Evolutionary conservation across 345 rosid genomes (phyloP), one percentile per base, ranked within the genome.

Genomic region (Eucalyptus viminalis): DNA sequence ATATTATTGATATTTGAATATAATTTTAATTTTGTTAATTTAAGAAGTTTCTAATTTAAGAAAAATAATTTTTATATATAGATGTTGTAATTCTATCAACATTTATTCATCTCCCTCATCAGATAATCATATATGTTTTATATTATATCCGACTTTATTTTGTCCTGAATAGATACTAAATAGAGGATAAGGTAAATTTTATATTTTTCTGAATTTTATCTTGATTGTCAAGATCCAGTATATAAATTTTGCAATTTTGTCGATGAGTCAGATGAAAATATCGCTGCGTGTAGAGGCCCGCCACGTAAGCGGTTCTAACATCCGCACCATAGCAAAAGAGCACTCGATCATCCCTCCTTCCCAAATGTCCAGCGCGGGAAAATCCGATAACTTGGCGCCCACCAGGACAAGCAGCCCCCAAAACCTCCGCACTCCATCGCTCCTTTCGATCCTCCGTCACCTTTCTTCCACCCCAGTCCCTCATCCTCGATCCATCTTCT

Each of bases 331-430:
- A 40, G 45, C 29, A 21, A 40, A 22, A 40, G 83, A 40, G 47
- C 83, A 76, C 47, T 11, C 15, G 83, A 76, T 76, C 83, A 37
- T 11, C 83, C 43, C 27, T 65, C 37, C 76, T 21, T 2, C 83
- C 2, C 83, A 6, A 6, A 21, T 37, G 27, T 21, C 47, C 34
- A 43, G 92, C 92, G 94, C 94, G 94, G 95, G 95, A 92, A 92
- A 93, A 47, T 62, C 65, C 6, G 87, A 45, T 80, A 27, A 29
- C n/a, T 49, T 88, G 86, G 89, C 89, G 87, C 87, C 90, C 80
- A 7, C 90, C 80, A 53, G 45, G 81, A n/a, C 37, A 1, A 13
- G 62, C 62, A 24, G 62, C 62, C 76, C 76, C 76, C 76, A n/a
- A n/a, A 76, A 21, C 27, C 83, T 76, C 83, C 15, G 15, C 21